Evolutionary conservation across 331 rosid species (phyloP), one percentile per base, ranked within the genome.

Genomic region (Saraca asoca): DNA sequence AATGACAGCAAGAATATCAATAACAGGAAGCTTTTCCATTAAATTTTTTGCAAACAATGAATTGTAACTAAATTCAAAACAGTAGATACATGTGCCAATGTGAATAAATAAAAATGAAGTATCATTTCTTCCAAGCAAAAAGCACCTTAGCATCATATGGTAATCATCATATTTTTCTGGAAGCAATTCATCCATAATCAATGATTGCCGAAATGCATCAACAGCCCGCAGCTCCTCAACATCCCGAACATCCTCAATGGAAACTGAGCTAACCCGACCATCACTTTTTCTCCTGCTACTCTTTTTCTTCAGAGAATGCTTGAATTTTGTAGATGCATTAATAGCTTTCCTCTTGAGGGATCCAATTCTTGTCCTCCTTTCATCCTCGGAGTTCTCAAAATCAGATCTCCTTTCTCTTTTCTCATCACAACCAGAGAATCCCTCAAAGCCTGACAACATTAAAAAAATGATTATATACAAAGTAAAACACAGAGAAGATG

Each of bases 181-280:
- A 46, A 94, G 97, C 78, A 90, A 54, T 51, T 94, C 96, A 15
- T 94, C 98, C 80, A 83, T 57, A 50, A 90, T 35, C n/a, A 94
- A 75, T 0, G 95, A 70, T 24, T 86, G 96, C 5, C 95, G 80
- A 80, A 94, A 94, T 5, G 79, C 79, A 73, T 90, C 97, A 48
- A 94, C 98, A 45, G 89, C 90, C 72, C 64, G 84, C 60, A 84
- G 86, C 79, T 94, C 98, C 73, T 88, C 97, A 53, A 82, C 81
- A 77, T 94, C 95, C 17, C 98, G 83, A 71, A 94, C 84, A 64
- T 94, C 98, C 75, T 94, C 98, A 48, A 94, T 94, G 53, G 98
- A 94, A 61, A 90, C 98, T 14, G 98, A 94, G 77, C 97, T 90
- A 51, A 94, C 97, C 34, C 98, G 81, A n/a, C 88, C 96, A 61